Conservation (phyloP, 176 grass and related monocot genomes). For the Musa beccarii region DNA sequence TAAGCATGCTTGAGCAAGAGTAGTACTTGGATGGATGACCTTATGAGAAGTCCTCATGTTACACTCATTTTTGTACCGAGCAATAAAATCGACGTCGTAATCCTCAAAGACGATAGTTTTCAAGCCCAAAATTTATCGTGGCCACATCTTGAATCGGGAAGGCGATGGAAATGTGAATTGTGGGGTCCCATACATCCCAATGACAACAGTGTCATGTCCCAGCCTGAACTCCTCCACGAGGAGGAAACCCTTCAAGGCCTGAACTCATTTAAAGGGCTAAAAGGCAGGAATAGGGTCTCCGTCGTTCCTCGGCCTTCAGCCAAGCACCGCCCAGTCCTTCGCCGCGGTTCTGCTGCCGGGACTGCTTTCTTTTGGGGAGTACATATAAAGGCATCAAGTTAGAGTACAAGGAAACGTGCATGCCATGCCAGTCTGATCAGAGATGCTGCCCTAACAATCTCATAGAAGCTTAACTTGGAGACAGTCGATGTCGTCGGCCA, state of each 20-base stretch:
- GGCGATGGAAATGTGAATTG: neutral
- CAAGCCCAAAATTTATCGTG: no score
- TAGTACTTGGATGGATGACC: no score
- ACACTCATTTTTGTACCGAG: no score
- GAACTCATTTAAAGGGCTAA: slow-evolving; percentile 13
- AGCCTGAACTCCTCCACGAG: neutral
- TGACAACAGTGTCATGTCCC: neutral
- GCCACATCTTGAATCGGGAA: no score
- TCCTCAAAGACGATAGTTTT: no score
- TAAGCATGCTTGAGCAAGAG: no score
- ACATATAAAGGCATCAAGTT: neutral
- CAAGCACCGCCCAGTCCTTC: slow-evolving; percentile 2
- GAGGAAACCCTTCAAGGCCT: slow-evolving; percentile 9
- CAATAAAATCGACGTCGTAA: no score
- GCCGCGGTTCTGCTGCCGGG: neutral
- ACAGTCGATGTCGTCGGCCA: no score
- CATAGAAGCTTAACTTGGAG: no score
- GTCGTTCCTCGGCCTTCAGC: neutral
- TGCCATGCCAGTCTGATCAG: no score
- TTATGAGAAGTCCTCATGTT: no score
- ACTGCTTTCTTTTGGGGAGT: neutral
- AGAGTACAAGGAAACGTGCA: neutral
- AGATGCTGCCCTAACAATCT: no score
- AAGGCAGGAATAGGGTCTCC: neutral
- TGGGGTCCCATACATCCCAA: neutral